Conservation (phyloP, 805 yeast species). For the Wickerhamiella alocasiicola region DNA sequence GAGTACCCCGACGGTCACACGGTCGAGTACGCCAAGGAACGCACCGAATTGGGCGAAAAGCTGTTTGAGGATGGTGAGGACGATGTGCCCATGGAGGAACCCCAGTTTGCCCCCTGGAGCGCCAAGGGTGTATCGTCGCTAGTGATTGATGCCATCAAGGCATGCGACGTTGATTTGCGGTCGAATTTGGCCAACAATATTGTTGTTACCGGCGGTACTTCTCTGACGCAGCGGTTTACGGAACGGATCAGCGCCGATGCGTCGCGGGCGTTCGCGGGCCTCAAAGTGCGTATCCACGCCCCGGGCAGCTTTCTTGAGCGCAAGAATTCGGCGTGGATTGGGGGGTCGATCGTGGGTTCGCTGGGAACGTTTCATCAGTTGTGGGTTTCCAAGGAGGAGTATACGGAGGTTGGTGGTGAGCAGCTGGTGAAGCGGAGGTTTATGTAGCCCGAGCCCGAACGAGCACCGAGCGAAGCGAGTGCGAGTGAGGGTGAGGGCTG, state of each 20-base stretch:
- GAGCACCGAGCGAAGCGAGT: too few relatives aligned
- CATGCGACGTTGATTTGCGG: slow-evolving; percentile 72
- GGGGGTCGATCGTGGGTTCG: slow-evolving; percentile 78
- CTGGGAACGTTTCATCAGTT: slow-evolving; percentile 93
- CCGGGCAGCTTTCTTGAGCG: slow-evolving; percentile 64
- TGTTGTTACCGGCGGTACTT: slow-evolving; percentile 73
- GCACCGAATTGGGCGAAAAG: slow-evolving; percentile 58
- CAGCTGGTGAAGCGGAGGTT: slow-evolving; percentile 70
- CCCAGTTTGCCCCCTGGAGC: slow-evolving; percentile 14
- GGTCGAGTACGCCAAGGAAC: slow-evolving; percentile 44
- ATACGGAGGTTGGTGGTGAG: slow-evolving; percentile 78
- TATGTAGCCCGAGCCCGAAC: too few relatives aligned
- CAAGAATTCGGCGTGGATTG: slow-evolving; percentile 76
- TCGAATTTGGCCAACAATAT: slow-evolving; percentile 82
- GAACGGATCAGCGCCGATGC: slow-evolving; percentile 66
- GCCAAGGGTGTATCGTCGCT: slow-evolving; percentile 42
- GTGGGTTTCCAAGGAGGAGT: slow-evolving; percentile 84
- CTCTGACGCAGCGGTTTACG: slow-evolving; percentile 68
- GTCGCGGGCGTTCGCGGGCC: slow-evolving; percentile 59
- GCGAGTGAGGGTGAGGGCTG: too few relatives aligned
- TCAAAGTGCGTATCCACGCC: slow-evolving; percentile 73
- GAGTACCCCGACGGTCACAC: slow-evolving; percentile 60
- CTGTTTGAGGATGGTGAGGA: slow-evolving; percentile 35
- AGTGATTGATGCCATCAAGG: slow-evolving; percentile 37
- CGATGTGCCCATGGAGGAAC: slow-evolving; percentile 3